These are phyloP conservation scores for Lactuca saligna DNA, from an alignment of 129 eudicot genomes.

Conservation along the genomic window DNA sequence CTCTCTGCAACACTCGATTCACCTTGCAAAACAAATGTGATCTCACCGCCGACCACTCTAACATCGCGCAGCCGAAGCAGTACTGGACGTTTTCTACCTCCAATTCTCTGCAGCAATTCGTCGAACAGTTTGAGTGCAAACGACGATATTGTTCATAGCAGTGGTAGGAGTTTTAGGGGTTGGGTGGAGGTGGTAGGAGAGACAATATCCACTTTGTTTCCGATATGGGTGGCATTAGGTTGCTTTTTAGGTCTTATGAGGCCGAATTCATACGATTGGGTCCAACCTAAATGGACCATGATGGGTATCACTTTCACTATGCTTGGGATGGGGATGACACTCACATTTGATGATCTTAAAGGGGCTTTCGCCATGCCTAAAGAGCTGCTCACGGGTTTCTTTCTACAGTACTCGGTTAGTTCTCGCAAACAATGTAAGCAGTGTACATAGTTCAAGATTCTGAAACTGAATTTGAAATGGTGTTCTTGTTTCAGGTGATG, in stretches of 20 bases:
- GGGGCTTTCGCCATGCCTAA: constrained; percentile 93
- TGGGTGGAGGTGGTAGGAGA: constrained; percentile 63
- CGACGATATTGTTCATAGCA: constrained; percentile 15
- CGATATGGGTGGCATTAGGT: constrained; percentile 90
- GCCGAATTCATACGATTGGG: constrained; percentile 74
- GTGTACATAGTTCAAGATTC: background rate
- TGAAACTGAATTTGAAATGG: background rate
- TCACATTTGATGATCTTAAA: constrained; percentile 80
- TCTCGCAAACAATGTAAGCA: too few species aligned
- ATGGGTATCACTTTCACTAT: constrained; percentile 76
- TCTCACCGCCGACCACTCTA: constrained; percentile 8
- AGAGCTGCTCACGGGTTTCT: constrained; percentile 66
- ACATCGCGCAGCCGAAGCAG: background rate
- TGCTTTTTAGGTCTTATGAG: constrained; percentile 69
- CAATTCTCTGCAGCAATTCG: constrained; percentile 66
- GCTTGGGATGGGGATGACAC: constrained; percentile 99
- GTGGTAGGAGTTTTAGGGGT: constrained; percentile 30
- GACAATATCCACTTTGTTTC: constrained; percentile 75
- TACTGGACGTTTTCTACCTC: background rate
- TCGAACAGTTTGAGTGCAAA: constrained; percentile 56
- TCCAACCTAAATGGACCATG: constrained; percentile 61
- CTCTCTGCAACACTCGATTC: constrained; percentile 1
- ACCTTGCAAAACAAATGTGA: constrained; percentile 12
- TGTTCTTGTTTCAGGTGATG: constrained; percentile 68
- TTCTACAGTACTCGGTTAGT: constrained; percentile 82